Conservation (phyloP, 805 yeast species). For the Kurtzmaniella cleridarum region DNA sequence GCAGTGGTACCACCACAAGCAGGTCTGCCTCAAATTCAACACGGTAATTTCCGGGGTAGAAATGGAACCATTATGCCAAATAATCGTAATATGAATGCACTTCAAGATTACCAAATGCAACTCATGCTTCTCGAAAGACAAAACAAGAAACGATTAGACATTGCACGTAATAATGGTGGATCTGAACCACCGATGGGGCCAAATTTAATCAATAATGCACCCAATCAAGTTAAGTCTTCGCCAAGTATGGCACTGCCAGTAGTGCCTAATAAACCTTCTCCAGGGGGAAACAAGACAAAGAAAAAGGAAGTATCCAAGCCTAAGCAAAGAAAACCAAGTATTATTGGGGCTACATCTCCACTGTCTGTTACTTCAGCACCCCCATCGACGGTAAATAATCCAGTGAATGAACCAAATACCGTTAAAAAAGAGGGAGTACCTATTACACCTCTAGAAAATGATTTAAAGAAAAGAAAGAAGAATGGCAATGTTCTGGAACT, state of each 20-base stretch:
- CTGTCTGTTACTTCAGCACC: not conserved
- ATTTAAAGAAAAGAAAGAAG: not conserved
- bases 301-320: constrained; percentile 27
- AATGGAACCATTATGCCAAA: constrained; percentile 6
- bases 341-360: constrained; percentile 7
- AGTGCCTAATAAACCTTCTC: constrained; percentile 30
- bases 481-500: not conserved
- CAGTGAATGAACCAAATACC: not conserved
- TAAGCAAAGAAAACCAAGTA: constrained; percentile 29
- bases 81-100: constrained; percentile 44
- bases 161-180: constrained; percentile 36
- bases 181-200: constrained; percentile 6
- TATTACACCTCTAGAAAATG: not conserved
- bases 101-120: constrained; percentile 80
- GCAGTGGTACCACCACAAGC: constrained; percentile 5
- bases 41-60: constrained; percentile 1
- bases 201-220: constrained; percentile 19
- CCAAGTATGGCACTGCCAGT: constrained; percentile 26
- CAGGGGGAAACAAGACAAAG: constrained; percentile 17
- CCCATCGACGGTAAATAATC: not conserved
- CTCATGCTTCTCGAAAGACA: constrained; percentile 69
- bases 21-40: constrained; percentile 5
- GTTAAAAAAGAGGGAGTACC: not conserved
- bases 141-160: constrained; percentile 62
- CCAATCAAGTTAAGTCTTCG: constrained; percentile 10